Percentiles rank a stretch among this genome's conserved stretches.
Evolutionary conservation across 805 yeast genomes (phyloP).

Genomic region (Sugiyamaella qingdaonensis): DNA sequence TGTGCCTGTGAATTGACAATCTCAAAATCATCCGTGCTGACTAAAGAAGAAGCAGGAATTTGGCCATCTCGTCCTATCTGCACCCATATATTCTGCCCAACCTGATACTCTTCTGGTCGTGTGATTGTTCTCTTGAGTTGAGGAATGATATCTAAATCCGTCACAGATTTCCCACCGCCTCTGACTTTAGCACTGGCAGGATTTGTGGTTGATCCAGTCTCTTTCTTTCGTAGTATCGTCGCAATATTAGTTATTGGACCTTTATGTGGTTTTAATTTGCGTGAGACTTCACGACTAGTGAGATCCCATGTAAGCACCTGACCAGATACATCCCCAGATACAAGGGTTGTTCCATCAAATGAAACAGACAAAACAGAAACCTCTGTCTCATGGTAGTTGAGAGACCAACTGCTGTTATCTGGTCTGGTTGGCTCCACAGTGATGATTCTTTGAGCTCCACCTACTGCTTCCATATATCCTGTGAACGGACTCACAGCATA

Average conservation of each 20-base stretch:
- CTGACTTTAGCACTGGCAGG: conserved; percentile 7
- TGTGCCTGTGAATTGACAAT: conserved; percentile 1
- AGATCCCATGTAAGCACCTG: conserved; percentile 61
- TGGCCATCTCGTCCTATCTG: conserved; percentile 6
- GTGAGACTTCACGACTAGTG: conserved; percentile 33
- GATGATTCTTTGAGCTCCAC: conserved; percentile 53
- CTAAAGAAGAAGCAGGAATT: neutral
- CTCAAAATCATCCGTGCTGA: conserved; percentile 6
- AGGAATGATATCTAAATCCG: conserved; percentile 23
- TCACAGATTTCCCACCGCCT: conserved; percentile 5
- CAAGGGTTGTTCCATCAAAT: conserved; percentile 67
- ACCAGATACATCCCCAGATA: conserved; percentile 75
- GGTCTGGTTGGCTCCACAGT: conserved; percentile 30
- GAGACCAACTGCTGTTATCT: conserved; percentile 12
- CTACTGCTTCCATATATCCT: conserved; percentile 51
- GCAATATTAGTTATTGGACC: conserved; percentile 23
- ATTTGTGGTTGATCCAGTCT: neutral
- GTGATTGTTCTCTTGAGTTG: conserved; percentile 26
- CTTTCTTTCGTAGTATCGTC: conserved; percentile 9
- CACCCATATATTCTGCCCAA: conserved; percentile 20
- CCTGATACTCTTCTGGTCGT: conserved; percentile 5
- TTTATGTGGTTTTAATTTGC: conserved; percentile 24
- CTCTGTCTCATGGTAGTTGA: conserved; percentile 28
- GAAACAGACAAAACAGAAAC: conserved; percentile 58
- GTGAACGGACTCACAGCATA: conserved; percentile 36